Evolutionary conservation across 78 protist species (phyloP).

Genomic region (Dictyostelium intermedium): DNA sequence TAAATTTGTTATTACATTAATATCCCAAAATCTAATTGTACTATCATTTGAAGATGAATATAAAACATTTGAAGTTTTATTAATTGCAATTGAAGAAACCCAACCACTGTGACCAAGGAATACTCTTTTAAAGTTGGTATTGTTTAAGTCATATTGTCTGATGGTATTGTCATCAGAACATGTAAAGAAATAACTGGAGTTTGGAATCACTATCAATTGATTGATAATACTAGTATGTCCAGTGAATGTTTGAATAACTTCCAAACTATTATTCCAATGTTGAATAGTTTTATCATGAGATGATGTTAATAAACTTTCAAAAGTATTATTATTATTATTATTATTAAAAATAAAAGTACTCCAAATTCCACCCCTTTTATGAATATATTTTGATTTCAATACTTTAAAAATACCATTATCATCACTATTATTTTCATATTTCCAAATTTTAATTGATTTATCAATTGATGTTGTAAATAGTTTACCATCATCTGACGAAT

Average conservation of each 20-base stretch:
- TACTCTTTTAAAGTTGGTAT: constrained; percentile 24
- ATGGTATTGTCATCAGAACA: constrained; percentile 56
- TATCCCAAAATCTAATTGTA: constrained; percentile 63
- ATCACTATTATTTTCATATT: neutral
- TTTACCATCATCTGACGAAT: neutral
- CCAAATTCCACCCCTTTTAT: constrained; percentile 75
- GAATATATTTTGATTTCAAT: constrained; percentile 65
- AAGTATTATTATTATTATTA: neutral
- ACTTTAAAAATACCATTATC: constrained; percentile 1
- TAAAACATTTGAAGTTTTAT: neutral
- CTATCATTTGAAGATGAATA: constrained; percentile 29
- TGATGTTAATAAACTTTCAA: constrained; percentile 20
- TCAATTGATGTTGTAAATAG: constrained; percentile 41
- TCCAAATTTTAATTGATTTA: constrained; percentile 55
- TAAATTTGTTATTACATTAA: neutral
- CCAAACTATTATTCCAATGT: constrained; percentile 9
- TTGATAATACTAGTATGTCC: constrained; percentile 62
- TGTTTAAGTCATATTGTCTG: neutral
- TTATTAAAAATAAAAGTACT: neutral
- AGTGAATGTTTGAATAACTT: neutral
- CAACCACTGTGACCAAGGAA: constrained; percentile 43
- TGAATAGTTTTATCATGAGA: constrained; percentile 73
- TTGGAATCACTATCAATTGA: neutral
- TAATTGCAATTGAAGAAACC: constrained; percentile 12
- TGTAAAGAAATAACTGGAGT: neutral